These are phyloP conservation scores for Picea engelmannii DNA, from an alignment of 83 land plant genomes.

Conservation along the genomic window DNA sequence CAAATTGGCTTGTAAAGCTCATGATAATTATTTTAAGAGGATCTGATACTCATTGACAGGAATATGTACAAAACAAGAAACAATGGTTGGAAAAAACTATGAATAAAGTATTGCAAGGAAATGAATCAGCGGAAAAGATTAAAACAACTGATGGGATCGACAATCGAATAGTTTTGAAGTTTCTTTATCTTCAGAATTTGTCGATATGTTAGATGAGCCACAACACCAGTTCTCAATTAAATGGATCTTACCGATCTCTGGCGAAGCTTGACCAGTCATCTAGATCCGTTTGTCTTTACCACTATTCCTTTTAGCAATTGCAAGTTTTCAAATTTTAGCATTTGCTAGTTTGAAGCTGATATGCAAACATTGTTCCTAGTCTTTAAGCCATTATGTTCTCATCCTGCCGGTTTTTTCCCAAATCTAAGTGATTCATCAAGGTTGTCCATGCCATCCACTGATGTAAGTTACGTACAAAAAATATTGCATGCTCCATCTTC, in stretches of 20 bases:
- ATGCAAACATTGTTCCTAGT: slow-evolving; percentile 60
- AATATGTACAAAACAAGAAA: slow-evolving; percentile 48
- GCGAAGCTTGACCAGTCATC: slow-evolving; percentile 62
- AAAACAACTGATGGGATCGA: slow-evolving; percentile 23
- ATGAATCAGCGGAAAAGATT: not conserved
- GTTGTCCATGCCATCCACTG: slow-evolving; percentile 42
- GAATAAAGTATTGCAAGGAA: too few relatives aligned
- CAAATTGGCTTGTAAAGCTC: slow-evolving; percentile 75
- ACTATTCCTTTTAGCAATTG: slow-evolving; percentile 51
- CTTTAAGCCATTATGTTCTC: slow-evolving; percentile 59
- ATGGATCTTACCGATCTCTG: slow-evolving; percentile 67
- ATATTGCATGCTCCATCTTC: slow-evolving; percentile 4
- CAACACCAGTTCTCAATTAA: slow-evolving; percentile 70
- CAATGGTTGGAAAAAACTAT: slow-evolving; percentile 64
- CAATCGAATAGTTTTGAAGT: slow-evolving; percentile 4
- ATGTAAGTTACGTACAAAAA: slow-evolving; percentile 19
- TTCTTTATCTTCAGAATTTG: slow-evolving; percentile 48
- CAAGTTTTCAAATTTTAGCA: slow-evolving; percentile 60
- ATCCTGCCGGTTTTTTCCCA: slow-evolving; percentile 89
- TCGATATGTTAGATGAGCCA: slow-evolving; percentile 75
- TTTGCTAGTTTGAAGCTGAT: slow-evolving; percentile 61
- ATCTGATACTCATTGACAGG: slow-evolving; percentile 72
- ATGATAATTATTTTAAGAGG: slow-evolving; percentile 70
- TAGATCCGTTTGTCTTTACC: slow-evolving; percentile 71
- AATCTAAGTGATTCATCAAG: slow-evolving; percentile 54